Evolutionary conservation across 2,329 filamentous ascomycete genomes (phyloP), one percentile per base, ranked within the genome.

Genomic region (Scedosporium dehoogii): DNA sequence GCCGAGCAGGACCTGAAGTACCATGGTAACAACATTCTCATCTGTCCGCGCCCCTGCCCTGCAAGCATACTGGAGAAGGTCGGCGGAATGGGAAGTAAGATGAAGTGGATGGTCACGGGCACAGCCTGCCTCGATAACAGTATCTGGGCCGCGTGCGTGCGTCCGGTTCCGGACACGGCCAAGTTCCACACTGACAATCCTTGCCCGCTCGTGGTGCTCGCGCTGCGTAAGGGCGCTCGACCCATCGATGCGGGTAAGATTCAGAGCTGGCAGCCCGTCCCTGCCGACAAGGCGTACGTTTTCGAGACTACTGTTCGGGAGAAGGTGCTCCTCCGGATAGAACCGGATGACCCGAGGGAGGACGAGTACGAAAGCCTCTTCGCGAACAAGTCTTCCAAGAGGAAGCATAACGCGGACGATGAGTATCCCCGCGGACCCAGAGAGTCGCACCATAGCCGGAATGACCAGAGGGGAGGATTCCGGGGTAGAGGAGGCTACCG

Each of bases 21-120:
- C 65, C 87, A 96, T 68, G 92, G 88, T 56, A 96, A 96, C 75
- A 93, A 88, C 73, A 92, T 99, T 68, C 82, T 97, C 69, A 97
- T 99, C 70, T 89, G 88, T 44, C 88, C 91, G 1, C 86, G 89
- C 10, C 86, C 89, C 0, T 90, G 89, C 59, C 85, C 89, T 2
- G 79, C 82, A 59, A 83, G 81, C 66, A 87, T 96, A 23, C 77
- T 97, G 38, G 83, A 89, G 60, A 94, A 91, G 73, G 88, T 94
- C 10, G 94, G 94, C 51, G 93, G 93, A 29, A 85, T 96, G 70
- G 91, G 92, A 41, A 86, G 85, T 68, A 93, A 88, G 74, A 83
- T 96, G 75, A 85, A 79, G 48, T 99, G 93, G 91, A 85, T 90
- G 72, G 87, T 96, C 4, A 89, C 86, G 0, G 91, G 87, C 44